Conservation (phyloP, 257 asterid species). For the Solanum sparsipilum region DNA sequence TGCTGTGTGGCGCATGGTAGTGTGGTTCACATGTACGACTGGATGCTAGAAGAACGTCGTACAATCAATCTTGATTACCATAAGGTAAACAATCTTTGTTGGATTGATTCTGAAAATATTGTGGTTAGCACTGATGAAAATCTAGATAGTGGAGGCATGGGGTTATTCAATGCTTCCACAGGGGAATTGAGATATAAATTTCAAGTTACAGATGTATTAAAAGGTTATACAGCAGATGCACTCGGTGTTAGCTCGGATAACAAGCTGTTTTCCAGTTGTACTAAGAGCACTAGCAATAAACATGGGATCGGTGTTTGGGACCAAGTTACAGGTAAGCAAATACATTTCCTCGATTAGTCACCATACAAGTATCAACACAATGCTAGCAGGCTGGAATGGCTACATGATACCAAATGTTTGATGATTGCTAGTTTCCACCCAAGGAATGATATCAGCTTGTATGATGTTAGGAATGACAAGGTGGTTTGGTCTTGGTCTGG, state of each 20-base stretch:
- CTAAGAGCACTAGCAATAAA: slow-evolving; percentile 42
- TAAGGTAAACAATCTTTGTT: slow-evolving; percentile 55
- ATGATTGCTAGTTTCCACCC: slow-evolving; percentile 62
- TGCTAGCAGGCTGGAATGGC: slow-evolving; percentile 73
- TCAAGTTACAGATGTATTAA: slow-evolving; percentile 45
- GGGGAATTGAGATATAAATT: slow-evolving; percentile 57
- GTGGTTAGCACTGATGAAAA: slow-evolving; percentile 68
- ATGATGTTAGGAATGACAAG: slow-evolving; percentile 53
- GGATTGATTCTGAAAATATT: slow-evolving; percentile 50
- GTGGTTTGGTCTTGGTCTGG: not conserved
- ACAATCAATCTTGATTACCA: slow-evolving; percentile 64
- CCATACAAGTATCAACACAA: slow-evolving; percentile 53
- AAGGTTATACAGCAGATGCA: slow-evolving; percentile 62
- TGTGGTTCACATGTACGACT: slow-evolving; percentile 75
- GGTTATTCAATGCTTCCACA: slow-evolving; percentile 40
- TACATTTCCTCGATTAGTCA: slow-evolving; percentile 56
- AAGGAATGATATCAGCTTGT: slow-evolving; percentile 55
- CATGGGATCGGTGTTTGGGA: slow-evolving; percentile 87
- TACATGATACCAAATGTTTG: slow-evolving; percentile 46
- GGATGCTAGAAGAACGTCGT: slow-evolving; percentile 75
- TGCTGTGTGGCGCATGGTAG: slow-evolving; percentile 86
- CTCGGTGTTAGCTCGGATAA: slow-evolving; percentile 40
- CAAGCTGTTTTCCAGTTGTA: slow-evolving; percentile 68
- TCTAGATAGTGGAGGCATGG: slow-evolving; percentile 66
- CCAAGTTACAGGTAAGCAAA: slow-evolving; percentile 55